Evolutionary conservation across 352 stramenopile species (phyloP).

Genomic region (Globisporangium uncinulatum): DNA sequence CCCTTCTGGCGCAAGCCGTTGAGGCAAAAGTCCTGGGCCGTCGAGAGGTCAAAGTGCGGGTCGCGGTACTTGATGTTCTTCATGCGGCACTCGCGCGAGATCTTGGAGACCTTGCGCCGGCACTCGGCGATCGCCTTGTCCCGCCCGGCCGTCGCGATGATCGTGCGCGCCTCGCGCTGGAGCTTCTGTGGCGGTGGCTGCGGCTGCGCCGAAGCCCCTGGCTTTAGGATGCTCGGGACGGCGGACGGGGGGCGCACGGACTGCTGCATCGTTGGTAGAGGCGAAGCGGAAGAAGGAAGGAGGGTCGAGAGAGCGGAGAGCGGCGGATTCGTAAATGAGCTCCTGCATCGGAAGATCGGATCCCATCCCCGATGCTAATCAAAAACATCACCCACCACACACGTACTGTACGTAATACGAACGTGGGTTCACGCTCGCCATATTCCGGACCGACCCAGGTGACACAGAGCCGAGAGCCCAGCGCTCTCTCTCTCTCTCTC

Average conservation of each 20-base stretch:
- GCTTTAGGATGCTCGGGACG: constrained; percentile 8
- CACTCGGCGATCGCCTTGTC: constrained; percentile 28
- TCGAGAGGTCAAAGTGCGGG: constrained; percentile 30
- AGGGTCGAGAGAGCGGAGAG: not conserved
- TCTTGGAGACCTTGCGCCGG: constrained; percentile 31
- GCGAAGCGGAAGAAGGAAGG: too few species aligned
- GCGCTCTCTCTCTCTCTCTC: too few species aligned
- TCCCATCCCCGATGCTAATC: too few species aligned
- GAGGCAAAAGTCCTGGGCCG: constrained; percentile 19
- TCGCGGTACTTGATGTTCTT: constrained; percentile 43
- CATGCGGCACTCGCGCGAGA: constrained; percentile 32
- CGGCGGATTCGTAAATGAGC: not conserved
- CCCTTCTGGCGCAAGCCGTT: constrained; percentile 18
- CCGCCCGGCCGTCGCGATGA: constrained; percentile 22
- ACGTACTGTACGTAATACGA: too few species aligned
- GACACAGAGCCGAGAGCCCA: too few species aligned
- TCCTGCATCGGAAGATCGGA: not conserved
- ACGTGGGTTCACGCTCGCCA: too few species aligned
- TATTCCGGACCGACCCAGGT: too few species aligned
- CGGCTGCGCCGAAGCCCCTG: not conserved
- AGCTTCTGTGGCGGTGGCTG: constrained; percentile 7
- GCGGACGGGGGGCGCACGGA: constrained; percentile 6
- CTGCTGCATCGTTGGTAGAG: not conserved
- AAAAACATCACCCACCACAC: too few species aligned
- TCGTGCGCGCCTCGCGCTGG: constrained; percentile 18